phyloP scores from a whole-genome alignment of 1,284 basidiomycete genomes.

The Garcileccinum viscosum region DNA sequence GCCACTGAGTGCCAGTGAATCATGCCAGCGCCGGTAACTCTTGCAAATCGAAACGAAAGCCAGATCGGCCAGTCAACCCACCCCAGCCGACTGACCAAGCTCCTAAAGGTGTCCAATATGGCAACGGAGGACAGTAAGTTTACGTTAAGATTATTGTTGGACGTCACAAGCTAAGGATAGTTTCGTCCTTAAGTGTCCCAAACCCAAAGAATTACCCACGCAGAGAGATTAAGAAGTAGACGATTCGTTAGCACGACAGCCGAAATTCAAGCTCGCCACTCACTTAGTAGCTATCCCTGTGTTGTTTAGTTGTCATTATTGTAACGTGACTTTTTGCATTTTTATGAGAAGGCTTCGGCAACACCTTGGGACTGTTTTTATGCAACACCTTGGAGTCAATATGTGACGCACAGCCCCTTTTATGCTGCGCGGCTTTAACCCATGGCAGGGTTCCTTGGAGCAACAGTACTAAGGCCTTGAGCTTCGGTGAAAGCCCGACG shows the following conservation, averaged over 20 bases:
- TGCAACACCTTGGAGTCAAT: no score
- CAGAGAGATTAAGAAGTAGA: neutral
- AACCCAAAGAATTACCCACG: neutral
- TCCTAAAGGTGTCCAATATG: neutral
- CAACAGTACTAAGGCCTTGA: no score
- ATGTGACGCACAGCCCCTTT: no score
- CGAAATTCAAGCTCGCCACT: no score
- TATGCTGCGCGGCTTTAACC: no score
- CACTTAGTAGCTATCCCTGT: no score
- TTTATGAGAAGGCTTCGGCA: no score
- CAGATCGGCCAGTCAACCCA: neutral
- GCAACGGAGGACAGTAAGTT: neutral
- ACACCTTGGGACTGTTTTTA: no score
- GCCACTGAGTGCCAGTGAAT: neutral
- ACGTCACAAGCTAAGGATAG: neutral
- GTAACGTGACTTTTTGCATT: no score
- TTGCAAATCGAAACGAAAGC: neutral
- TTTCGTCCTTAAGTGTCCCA: neutral
- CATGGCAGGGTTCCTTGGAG: no score
- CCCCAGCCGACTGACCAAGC: neutral
- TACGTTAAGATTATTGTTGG: neutral
- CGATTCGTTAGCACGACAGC: neutral
- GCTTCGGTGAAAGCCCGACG: no score
- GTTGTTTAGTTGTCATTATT: no score
- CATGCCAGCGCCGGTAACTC: neutral